Base-by-base conservation (phyloP, 2,329 filamentous ascomycete species). In the Cercospora beticola region DNA sequence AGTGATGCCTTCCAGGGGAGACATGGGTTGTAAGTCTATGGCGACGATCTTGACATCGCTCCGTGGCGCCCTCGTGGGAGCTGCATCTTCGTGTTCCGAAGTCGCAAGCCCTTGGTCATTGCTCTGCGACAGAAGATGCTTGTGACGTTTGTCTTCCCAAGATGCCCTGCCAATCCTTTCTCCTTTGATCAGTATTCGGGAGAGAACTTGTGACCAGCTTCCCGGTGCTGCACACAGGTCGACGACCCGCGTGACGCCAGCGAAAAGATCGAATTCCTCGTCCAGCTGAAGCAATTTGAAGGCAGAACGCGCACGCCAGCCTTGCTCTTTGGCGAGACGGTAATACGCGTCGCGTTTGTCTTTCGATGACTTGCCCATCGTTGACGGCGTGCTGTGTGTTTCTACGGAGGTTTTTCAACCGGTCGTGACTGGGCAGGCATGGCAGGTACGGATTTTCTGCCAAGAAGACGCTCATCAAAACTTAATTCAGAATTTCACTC, bases 341-440 rank as follows among this genome's bases (percentile, higher is more conserved):
- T 99, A 99, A 82, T 99, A 99, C 57, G 94, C 94, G 80, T 99
- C 95, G 64, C 95, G 92, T 83, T 99, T 99, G 79, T 99, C 95
- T 81, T 99, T 99, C 59, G 94, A 98, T 1, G 95, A 97, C 80
- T 98, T 98, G 1, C 77, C 77, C 76, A 78, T 79, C 28, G 40
- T 59, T 63, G 61, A 36, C 7, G 21, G 40, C 18, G 23, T 18
- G 8, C 30, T 18, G 18, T 56, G 49, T 28, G 1, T 26, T 14
- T 16, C 14, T 26, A 28, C 49, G 14, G 3, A 43, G 14, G 23
- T n/a, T 9, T 23, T 14, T 9, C 14, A 26, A 30, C n/a, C 6
- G 12, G 49, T 56, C 21, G 46, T 52, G 46, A 52, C 46, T 23
- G 46, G 49, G 14, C 23, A 54, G 21, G 12, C 49, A 14, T 5